These are phyloP conservation scores for Jackrogersella minutella DNA, from an alignment of 495 filamentous ascomycete species.

Conservation along the genomic window DNA sequence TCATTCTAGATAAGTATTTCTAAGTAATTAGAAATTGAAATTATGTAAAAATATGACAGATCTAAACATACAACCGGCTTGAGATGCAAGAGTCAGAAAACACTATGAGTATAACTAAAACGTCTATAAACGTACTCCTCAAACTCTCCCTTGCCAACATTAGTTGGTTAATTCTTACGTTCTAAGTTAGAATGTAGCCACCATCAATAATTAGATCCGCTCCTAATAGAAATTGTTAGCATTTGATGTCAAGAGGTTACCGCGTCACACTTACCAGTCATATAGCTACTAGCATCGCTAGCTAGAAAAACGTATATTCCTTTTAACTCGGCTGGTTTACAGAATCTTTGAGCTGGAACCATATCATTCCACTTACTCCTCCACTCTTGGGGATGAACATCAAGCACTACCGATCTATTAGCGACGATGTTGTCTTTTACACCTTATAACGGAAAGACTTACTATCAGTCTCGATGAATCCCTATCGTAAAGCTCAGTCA, in stretches of 20 bases:
- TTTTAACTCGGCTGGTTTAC: constrained; percentile 72
- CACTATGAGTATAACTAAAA: background rate
- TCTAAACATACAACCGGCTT: background rate
- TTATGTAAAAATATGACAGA: background rate
- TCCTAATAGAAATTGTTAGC: constrained; percentile 12
- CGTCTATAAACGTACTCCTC: background rate
- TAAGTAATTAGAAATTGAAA: background rate
- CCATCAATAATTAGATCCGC: constrained; percentile 47
- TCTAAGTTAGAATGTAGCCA: constrained; percentile 57
- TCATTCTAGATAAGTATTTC: too few relatives aligned
- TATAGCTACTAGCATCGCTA: constrained; percentile 63
- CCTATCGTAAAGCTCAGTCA: constrained; percentile 15
- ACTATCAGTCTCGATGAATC: constrained; percentile 43
- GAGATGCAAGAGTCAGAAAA: background rate
- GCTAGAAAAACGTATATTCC: constrained; percentile 72
- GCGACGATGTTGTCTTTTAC: background rate
- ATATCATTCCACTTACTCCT: constrained; percentile 37
- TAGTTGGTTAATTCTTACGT: background rate
- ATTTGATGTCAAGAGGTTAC: background rate
- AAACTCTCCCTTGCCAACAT: background rate
- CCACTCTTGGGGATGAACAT: constrained; percentile 38
- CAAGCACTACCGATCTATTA: constrained; percentile 33
- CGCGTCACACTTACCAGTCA: constrained; percentile 30
- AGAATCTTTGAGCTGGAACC: constrained; percentile 40
- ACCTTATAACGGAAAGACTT: background rate